Percentiles rank a stretch among this genome's conserved stretches.
phyloP scores from a whole-genome alignment of 2,329 filamentous ascomycete species.

The Ophiostoma piceae region DNA sequence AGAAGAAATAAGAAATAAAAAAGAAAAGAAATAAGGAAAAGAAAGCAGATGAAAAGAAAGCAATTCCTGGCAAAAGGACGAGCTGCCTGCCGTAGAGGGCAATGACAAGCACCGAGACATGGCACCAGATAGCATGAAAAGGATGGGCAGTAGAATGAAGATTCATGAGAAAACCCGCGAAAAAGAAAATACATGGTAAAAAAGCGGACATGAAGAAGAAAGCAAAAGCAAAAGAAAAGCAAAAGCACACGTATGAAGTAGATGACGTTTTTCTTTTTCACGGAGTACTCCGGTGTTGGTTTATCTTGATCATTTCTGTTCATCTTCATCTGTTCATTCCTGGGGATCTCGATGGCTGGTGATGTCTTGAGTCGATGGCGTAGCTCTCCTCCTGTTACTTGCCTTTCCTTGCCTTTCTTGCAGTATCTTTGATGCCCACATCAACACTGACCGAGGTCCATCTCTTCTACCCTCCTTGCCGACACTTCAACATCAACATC shows the following conservation, averaged over 20 bases:
- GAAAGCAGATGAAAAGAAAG: background rate
- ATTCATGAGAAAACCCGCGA: background rate
- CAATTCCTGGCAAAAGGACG: background rate
- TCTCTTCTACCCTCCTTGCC: no score
- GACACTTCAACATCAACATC: background rate
- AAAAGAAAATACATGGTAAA: background rate
- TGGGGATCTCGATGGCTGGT: background rate
- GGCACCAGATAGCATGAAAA: background rate
- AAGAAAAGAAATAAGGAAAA: background rate
- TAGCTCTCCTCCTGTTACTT: background rate
- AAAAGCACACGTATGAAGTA: background rate
- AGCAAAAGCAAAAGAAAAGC: background rate
- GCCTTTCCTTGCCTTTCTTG: no score
- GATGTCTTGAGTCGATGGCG: background rate
- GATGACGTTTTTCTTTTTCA: background rate
- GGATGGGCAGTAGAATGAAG: background rate
- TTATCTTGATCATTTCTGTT: background rate
- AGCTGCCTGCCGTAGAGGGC: background rate
- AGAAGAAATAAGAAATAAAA: background rate
- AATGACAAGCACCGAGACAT: slow-evolving; percentile 5
- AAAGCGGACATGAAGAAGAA: background rate
- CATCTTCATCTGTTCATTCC: background rate
- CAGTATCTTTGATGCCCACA: no score
- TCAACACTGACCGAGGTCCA: no score
- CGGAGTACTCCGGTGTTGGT: slow-evolving; percentile 1